A percentile compares a stretch with the other conserved stretches of the same genome.
Evolutionary conservation across 305 asterid genomes (phyloP).

Genomic region (Galium porrigens): DNA sequence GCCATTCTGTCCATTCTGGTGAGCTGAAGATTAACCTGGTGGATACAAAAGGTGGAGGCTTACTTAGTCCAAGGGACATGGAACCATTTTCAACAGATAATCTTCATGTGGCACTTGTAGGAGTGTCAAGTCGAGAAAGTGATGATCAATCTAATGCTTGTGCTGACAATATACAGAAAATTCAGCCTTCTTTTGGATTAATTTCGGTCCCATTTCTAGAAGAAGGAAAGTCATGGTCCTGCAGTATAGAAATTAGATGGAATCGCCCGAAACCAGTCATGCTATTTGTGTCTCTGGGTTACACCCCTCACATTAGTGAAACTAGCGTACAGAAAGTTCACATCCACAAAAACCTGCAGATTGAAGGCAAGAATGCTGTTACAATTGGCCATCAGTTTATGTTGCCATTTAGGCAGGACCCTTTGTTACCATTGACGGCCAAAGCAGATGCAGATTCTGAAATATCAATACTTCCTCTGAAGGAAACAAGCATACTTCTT

Average conservation of each 20-base stretch:
- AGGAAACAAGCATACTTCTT: slow-evolving; percentile 57
- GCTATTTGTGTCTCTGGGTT: slow-evolving; percentile 88
- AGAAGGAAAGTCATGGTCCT: slow-evolving; percentile 68
- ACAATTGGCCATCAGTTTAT: slow-evolving; percentile 53
- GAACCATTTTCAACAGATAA: slow-evolving; percentile 63
- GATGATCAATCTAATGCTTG: slow-evolving; percentile 30
- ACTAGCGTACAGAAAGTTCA: slow-evolving; percentile 61
- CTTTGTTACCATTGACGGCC: slow-evolving; percentile 59
- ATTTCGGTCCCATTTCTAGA: slow-evolving; percentile 66
- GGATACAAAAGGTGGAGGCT: slow-evolving; percentile 87
- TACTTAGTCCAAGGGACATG: slow-evolving; percentile 89
- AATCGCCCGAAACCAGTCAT: slow-evolving; percentile 91
- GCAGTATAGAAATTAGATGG: slow-evolving; percentile 86
- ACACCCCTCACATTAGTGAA: slow-evolving; percentile 45
- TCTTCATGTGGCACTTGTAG: slow-evolving; percentile 87
- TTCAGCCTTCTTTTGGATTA: slow-evolving; percentile 92
- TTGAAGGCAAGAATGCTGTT: slow-evolving; percentile 80
- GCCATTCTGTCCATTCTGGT: slow-evolving; percentile 77
- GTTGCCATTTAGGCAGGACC: slow-evolving; percentile 72
- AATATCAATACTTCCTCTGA: slow-evolving; percentile 43
- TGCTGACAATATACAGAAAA: slow-evolving; percentile 53
- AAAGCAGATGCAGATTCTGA: slow-evolving; percentile 45
- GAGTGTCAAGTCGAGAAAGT: slow-evolving; percentile 37
- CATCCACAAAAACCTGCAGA: slow-evolving; percentile 87
- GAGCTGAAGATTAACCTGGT: slow-evolving; percentile 91